These are phyloP conservation scores for Thelephora terrestris DNA, from an alignment of 1,284 basidiomycete genomes.

Conservation along the genomic window DNA sequence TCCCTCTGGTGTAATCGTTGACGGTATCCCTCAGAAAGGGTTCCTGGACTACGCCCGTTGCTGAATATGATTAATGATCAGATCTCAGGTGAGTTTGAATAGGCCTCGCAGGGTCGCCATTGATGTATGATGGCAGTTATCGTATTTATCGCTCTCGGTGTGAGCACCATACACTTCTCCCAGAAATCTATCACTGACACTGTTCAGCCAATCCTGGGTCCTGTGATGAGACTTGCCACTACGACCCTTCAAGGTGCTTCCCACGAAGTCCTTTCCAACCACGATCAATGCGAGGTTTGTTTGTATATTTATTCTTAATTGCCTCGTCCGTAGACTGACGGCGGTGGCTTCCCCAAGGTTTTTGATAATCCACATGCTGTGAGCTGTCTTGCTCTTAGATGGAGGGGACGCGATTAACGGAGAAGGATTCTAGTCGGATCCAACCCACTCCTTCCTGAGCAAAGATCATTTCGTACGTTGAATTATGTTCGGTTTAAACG, in stretches of 20 bases:
- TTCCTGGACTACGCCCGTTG: slow-evolving; percentile 57
- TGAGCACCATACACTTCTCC: too few species aligned
- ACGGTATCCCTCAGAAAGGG: slow-evolving; percentile 39
- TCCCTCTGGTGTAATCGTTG: too few species aligned
- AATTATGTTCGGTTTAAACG: slow-evolving; percentile 1
- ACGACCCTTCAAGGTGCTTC: slow-evolving; percentile 49
- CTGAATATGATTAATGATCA: slow-evolving; percentile 79
- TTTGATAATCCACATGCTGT: slow-evolving; percentile 73
- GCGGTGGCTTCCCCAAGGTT: slow-evolving; percentile 27
- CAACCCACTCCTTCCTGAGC: slow-evolving; percentile 76
- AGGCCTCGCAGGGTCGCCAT: neutral
- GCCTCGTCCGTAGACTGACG: neutral
- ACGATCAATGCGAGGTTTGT: slow-evolving; percentile 67
- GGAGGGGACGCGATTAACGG: neutral
- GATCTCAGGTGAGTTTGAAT: slow-evolving; percentile 41
- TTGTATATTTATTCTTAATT: neutral
- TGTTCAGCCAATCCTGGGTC: slow-evolving; percentile 28
- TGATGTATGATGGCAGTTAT: slow-evolving; percentile 40
- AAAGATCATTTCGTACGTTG: slow-evolving; percentile 69
- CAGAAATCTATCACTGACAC: too few species aligned
- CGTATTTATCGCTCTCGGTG: slow-evolving; percentile 60
- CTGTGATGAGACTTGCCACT: slow-evolving; percentile 59
- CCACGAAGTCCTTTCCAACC: slow-evolving; percentile 67
- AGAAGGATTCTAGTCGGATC: slow-evolving; percentile 49
- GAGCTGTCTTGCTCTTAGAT: slow-evolving; percentile 19